These are phyloP conservation scores for Beauveria medogensis DNA, from an alignment of 2,329 filamentous ascomycete genomes.

Conservation along the genomic window DNA sequence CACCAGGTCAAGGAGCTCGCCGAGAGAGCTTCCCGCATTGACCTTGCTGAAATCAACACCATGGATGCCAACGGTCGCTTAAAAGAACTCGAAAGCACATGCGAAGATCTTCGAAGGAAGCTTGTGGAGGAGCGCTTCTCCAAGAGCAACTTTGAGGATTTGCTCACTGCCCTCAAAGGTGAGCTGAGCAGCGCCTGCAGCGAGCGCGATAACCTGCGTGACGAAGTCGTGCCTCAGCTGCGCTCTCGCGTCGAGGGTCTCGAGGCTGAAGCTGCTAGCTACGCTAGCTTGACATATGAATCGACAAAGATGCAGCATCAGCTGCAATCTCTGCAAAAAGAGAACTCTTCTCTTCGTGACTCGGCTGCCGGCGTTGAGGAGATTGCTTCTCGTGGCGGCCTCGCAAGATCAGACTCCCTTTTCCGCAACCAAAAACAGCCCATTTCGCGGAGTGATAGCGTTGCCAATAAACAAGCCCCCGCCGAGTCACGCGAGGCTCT, in stretches of 20 bases:
- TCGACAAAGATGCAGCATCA: slow-evolving; percentile 83
- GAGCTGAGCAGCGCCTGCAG: slow-evolving; percentile 77
- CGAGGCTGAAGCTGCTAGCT: slow-evolving; percentile 64
- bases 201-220: slow-evolving; percentile 84
- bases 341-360: slow-evolving; percentile 54
- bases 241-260: slow-evolving; percentile 69
- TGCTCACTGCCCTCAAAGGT: slow-evolving; percentile 72
- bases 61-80: slow-evolving; percentile 53
- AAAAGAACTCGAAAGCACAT: slow-evolving; percentile 67
- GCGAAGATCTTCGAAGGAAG: slow-evolving; percentile 76
- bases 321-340: slow-evolving; percentile 58
- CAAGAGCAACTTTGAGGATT: slow-evolving; percentile 90
- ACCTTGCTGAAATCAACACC: slow-evolving; percentile 46
- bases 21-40: slow-evolving; percentile 61
- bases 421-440: slow-evolving; percentile 31
- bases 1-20: slow-evolving; percentile 77
- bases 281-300: slow-evolving; percentile 69
- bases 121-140: slow-evolving; percentile 77
- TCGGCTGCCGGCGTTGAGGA: slow-evolving; percentile 17
- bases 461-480: slow-evolving; percentile 31
- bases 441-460: slow-evolving; percentile 52
- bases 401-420: slow-evolving; percentile 61
- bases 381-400: slow-evolving; percentile 31
- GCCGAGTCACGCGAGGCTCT: slow-evolving; percentile 59
- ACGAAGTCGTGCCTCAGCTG: slow-evolving; percentile 77